phyloP scores from a whole-genome alignment of 2,329 filamentous ascomycete species.

The Microcera coccophila region DNA sequence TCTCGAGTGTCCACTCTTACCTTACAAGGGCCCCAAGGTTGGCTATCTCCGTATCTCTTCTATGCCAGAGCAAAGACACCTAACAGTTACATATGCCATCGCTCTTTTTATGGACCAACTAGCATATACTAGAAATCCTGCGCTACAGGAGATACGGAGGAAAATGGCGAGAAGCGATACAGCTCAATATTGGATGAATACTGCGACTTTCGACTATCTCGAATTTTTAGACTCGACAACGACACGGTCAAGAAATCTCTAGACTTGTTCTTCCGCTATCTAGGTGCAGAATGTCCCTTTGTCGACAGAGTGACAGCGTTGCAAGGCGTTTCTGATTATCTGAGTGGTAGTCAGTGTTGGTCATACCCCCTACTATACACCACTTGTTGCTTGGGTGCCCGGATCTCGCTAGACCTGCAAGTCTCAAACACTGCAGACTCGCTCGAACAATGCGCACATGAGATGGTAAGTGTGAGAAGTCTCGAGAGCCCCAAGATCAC shows the following conservation, averaged over 20 bases:
- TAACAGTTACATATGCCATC: background rate
- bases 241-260: background rate
- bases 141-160: background rate
- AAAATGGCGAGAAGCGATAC: background rate
- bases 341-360: background rate
- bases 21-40: background rate
- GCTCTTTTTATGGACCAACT: background rate
- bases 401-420: background rate
- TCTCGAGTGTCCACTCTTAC: background rate
- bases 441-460: background rate
- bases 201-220: background rate
- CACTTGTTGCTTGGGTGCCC: background rate
- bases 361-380: background rate
- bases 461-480: background rate
- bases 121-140: background rate
- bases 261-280: background rate
- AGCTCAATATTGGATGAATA: background rate
- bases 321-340: background rate
- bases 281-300: background rate
- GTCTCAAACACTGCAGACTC: background rate
- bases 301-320: background rate
- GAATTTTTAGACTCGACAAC: background rate
- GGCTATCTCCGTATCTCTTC: too few species aligned
- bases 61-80: background rate
- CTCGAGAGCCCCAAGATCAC: background rate